Base-by-base conservation (phyloP, 306 rosid species). In the Sicyos edulis region DNA sequence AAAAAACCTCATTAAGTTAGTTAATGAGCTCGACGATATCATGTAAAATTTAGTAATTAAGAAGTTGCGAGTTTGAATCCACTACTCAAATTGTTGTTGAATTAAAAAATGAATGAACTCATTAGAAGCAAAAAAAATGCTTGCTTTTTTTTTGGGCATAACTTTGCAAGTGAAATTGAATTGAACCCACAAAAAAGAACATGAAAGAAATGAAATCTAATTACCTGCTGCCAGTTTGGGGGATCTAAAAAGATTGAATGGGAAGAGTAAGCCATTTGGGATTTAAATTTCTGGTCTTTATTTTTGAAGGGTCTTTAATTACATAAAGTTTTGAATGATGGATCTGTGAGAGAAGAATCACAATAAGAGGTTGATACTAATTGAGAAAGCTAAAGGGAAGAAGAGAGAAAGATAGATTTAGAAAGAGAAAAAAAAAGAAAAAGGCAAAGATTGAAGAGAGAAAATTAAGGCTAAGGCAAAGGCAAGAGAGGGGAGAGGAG, bases 161-260 rank as follows among this genome's bases (percentile, higher is more conserved):
- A 42, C 47, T 64, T 65, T 65, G 71, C n/a, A 40, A 44, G 19
- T 42, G 34, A 65, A 65, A 42, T 65, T 20, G 14, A 65, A 66
- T 78, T 78, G 72, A 82, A 60, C 82, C 65, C 8, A 6, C 5
- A 14, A 51, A 51, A 49, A 16, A 37, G 44, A 37, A 53, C 57
- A 53, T 69, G 13, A 80, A 66, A 71, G 66, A 80, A 80, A 8
- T 7, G 21, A 91, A 84, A 84, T 42, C 47, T 42, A 40, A 81
- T 83, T 85, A 92, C 98, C 96, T 87, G 98, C 22, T 88, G 90
- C 98, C 96, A 92, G 82, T 87, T 92, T 74, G 89, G 86, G 81
- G 96, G 88, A 92, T 92, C 98, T 88, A 90, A 85, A 84, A 85
- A 92, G 86, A 86, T 86, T 84, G 96, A 96, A 90, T 80, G 86